Evolutionary conservation across 2,329 filamentous ascomycete genomes (phyloP), one percentile per base, ranked within the genome.

Genomic region (Whalleya microplaca): DNA sequence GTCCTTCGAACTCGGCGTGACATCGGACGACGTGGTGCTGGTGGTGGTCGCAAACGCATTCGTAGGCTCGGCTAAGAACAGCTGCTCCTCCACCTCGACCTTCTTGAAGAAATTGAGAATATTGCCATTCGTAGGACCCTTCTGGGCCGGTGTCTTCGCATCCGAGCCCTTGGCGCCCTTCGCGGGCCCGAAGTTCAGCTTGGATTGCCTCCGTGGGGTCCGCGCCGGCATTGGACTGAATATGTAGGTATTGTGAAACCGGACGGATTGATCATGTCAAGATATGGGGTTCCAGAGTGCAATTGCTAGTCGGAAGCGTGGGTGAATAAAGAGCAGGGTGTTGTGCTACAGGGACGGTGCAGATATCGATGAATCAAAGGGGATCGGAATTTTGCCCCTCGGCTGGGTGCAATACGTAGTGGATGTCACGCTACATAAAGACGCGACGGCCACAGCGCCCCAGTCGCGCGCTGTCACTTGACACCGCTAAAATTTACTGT

Each of bases 21-120:
- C 29, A 20, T 47, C 55, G 20, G 62, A 55, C 6, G 27, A 12
- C n/a, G n/a, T n/a, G n/a, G n/a, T n/a, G n/a, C n/a, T n/a, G 27
- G 27, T 12, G 32, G 55, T 59, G 6, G 55, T 59, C 0, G 79
- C 71, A 62, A 54, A 57, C 50, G 63, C 62, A 56, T 58, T 69
- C 58, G 21, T 10, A 20, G 63, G 65, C 55, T 66, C 72, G 21
- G 77, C 73, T 2, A 78, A 72, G 53, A 90, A 89, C 9, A 89
- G 79, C 53, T 86, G 76, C 59, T 88, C 80, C 54, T 81, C 76
- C 50, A 83, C 81, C 41, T 84, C 81, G 0, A 84, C 79, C 68
- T 91, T 92, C 67, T 89, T 86, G 69, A 92, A 92, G 71, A 91
- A 92, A 61, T 75, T 91, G 14, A 91, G 74, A 29, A 92, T 91